A percentile compares a stretch with the other conserved stretches of the same genome.
Conservation (phyloP, 768 basidiomycete genomes). For the Russula ochroleuca region DNA sequence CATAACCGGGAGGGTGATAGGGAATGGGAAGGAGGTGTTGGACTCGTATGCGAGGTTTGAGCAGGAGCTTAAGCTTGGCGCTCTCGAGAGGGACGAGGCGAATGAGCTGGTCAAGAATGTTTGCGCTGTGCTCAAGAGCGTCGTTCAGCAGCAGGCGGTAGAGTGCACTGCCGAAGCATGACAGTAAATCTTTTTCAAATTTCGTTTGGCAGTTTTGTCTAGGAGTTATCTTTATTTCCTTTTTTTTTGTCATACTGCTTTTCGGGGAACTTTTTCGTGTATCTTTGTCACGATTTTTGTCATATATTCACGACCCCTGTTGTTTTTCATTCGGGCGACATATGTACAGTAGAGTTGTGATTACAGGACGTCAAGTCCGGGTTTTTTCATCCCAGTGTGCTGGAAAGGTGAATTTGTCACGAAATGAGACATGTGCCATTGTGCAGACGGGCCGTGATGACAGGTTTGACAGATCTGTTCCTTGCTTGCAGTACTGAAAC, state of each 20-base stretch:
- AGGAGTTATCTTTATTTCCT: neutral
- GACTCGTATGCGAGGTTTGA: slow-evolving; percentile 9
- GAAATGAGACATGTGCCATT: neutral
- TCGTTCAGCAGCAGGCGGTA: slow-evolving; percentile 5
- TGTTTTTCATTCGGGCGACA: neutral
- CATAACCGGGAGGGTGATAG: neutral
- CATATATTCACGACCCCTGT: neutral
- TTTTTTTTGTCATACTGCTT: neutral
- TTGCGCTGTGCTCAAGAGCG: slow-evolving; percentile 16
- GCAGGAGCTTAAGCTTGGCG: slow-evolving; percentile 5
- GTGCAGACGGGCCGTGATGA: neutral
- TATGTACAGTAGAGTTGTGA: neutral
- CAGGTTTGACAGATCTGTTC: neutral
- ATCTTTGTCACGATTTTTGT: neutral
- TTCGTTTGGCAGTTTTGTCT: neutral
- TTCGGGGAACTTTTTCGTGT: too few relatives aligned
- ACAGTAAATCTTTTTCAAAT: neutral
- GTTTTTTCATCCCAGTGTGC: too few relatives aligned
- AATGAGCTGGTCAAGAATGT: slow-evolving; percentile 17
- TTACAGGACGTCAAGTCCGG: neutral
- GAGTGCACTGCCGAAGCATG: slow-evolving; percentile 6
- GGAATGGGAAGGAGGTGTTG: neutral
- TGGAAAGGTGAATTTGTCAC: neutral
- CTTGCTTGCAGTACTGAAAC: neutral
- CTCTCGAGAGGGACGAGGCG: slow-evolving; percentile 18